Evolutionary conservation across 2,329 filamentous ascomycete genomes (phyloP).

Genomic region (Didymella lethalis): DNA sequence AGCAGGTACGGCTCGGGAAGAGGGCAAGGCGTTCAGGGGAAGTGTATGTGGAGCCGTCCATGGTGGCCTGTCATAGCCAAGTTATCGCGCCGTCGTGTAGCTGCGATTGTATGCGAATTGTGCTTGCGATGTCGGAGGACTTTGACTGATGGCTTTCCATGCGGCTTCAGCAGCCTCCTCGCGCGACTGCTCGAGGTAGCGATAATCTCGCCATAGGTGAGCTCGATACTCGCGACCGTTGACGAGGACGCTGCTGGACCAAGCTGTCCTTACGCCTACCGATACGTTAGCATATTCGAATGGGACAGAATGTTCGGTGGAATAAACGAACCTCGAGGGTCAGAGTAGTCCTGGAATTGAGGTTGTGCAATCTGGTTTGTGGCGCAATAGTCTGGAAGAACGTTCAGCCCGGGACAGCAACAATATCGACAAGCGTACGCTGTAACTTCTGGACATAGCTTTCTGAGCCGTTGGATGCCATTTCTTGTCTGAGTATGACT

Average conservation of each 20-base stretch:
- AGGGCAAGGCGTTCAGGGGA: neutral
- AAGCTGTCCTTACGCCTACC: constrained; percentile 47
- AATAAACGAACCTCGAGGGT: constrained; percentile 44
- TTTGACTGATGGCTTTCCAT: constrained; percentile 39
- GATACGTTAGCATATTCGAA: constrained; percentile 23
- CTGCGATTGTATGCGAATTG: constrained; percentile 32
- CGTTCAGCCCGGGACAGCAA: constrained; percentile 22
- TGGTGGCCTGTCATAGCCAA: neutral
- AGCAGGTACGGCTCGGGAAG: neutral
- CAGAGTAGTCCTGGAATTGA: constrained; percentile 49
- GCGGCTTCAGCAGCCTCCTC: constrained; percentile 49
- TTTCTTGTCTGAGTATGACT: constrained; percentile 34
- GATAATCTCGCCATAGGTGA: constrained; percentile 48
- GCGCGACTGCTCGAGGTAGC: constrained; percentile 48
- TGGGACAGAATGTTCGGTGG: neutral
- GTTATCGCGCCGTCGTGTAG: constrained; percentile 35
- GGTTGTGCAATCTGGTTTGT: constrained; percentile 47
- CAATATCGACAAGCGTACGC: constrained; percentile 32
- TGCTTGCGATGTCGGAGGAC: constrained; percentile 21
- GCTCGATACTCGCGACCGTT: constrained; percentile 47
- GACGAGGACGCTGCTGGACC: constrained; percentile 48
- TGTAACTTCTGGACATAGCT: constrained; percentile 46
- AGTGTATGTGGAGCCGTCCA: neutral
- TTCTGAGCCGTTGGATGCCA: constrained; percentile 39
- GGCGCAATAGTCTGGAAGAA: constrained; percentile 41